Evolutionary conservation across 2,329 filamentous ascomycete genomes (phyloP).

Genomic region (Scortechinia acanthostroma): DNA sequence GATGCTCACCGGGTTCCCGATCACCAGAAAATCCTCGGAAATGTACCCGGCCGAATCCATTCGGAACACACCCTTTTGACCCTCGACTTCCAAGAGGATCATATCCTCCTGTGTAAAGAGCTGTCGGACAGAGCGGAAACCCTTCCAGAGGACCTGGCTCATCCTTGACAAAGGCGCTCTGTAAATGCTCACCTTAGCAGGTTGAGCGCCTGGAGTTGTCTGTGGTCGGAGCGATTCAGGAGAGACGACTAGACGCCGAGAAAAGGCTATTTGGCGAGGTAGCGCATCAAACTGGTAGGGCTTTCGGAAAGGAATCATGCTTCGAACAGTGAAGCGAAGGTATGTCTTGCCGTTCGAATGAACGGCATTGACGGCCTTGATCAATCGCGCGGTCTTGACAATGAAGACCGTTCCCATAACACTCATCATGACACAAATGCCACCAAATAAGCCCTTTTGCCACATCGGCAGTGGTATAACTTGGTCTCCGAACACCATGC

Average conservation of each 20-base stretch:
- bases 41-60: conserved; percentile 25
- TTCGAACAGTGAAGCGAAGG: background rate
- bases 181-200: background rate
- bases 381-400: background rate
- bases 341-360: background rate
- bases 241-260: background rate
- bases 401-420: background rate
- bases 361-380: background rate
- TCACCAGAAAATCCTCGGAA: conserved; percentile 19
- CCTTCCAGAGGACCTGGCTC: background rate
- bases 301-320: background rate
- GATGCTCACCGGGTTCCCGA: conserved; percentile 16
- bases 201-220: background rate
- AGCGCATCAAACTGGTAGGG: background rate
- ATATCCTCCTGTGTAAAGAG: conserved; percentile 28
- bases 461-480: background rate
- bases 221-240: background rate
- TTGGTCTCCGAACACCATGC: background rate
- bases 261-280: background rate
- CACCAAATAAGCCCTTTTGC: background rate
- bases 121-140: conserved; percentile 7
- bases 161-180: background rate
- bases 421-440: background rate
- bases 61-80: conserved; percentile 19
- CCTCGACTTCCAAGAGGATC: conserved; percentile 23